phyloP scores from a whole-genome alignment of 1,139 yeast species.

The Taphrina confusa region DNA sequence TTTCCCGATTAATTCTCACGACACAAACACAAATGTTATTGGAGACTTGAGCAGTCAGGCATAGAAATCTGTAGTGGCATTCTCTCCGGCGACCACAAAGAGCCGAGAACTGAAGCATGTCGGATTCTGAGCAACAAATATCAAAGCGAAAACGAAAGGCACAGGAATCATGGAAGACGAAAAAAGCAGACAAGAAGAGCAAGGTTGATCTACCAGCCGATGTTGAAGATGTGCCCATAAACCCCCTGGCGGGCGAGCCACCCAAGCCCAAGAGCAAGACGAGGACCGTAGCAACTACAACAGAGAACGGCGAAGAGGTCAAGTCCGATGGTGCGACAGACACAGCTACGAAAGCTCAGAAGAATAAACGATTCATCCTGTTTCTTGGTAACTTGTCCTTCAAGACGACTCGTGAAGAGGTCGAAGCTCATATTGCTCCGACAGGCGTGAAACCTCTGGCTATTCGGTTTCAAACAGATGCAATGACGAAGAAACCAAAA shows the following conservation, averaged over 20 bases:
- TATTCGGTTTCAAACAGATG: constrained; percentile 69
- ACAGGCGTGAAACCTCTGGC: constrained; percentile 66
- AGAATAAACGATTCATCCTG: constrained; percentile 71
- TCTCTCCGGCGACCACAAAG: no score
- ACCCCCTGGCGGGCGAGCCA: constrained; percentile 35
- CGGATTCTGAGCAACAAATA: constrained; percentile 50
- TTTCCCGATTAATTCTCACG: no score
- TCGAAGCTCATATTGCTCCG: constrained; percentile 67
- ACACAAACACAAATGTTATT: no score
- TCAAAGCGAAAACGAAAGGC: constrained; percentile 83
- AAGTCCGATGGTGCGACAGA: constrained; percentile 61
- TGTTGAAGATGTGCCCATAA: constrained; percentile 33
- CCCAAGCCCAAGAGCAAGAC: constrained; percentile 35
- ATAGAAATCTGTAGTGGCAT: no score
- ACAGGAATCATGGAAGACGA: constrained; percentile 62
- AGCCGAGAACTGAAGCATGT: no score
- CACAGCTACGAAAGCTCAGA: constrained; percentile 57
- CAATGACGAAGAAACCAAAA: constrained; percentile 36
- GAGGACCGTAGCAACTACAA: constrained; percentile 37
- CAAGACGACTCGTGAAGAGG: constrained; percentile 61
- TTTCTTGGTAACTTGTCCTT: constrained; percentile 94
- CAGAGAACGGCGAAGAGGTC: constrained; percentile 37
- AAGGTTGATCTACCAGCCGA: constrained; percentile 40
- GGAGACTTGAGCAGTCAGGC: no score
- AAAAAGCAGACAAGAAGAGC: constrained; percentile 44